A percentile compares a stretch with the other conserved stretches of the same genome.
Conservation (phyloP, 2,329 filamentous ascomycete genomes). For the Aspergillus sp. region DNA sequence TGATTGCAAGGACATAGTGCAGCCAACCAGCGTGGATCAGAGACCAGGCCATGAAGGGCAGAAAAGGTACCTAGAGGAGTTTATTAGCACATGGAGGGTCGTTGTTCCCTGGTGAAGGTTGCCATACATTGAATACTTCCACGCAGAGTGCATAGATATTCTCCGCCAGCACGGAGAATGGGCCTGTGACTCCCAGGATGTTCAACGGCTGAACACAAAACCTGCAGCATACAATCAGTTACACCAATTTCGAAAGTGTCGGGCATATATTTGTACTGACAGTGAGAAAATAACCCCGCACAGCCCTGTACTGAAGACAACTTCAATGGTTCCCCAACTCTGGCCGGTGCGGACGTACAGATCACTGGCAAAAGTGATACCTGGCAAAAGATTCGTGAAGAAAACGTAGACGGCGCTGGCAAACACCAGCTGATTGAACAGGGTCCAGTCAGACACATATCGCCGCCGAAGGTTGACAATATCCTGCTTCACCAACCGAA, state of each 20-base stretch:
- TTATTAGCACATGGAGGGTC: not conserved
- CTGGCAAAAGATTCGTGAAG: conserved; percentile 65
- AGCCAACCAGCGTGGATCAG: conserved; percentile 66
- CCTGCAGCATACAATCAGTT: conserved; percentile 20
- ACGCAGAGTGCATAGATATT: conserved; percentile 62
- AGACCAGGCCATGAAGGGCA: conserved; percentile 68
- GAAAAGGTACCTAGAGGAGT: conserved; percentile 45
- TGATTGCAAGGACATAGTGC: conserved; percentile 62
- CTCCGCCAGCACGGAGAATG: conserved; percentile 66
- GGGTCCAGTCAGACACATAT: conserved; percentile 55
- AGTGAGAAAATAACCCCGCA: conserved; percentile 63
- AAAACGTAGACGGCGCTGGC: conserved; percentile 66
- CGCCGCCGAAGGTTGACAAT: conserved; percentile 46
- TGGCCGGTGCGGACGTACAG: conserved; percentile 61
- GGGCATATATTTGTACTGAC: conserved; percentile 29
- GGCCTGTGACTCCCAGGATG: conserved; percentile 65
- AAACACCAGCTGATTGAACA: conserved; percentile 64
- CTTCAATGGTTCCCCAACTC: conserved; percentile 66
- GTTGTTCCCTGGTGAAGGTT: conserved; percentile 1
- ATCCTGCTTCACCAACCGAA: conserved; percentile 55
- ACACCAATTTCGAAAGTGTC: not conserved
- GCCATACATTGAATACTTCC: conserved; percentile 52
- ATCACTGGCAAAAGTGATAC: conserved; percentile 67
- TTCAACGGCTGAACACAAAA: conserved; percentile 63
- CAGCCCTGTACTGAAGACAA: conserved; percentile 65